A percentile compares a stretch with the other conserved stretches of the same genome.
Conservation (phyloP, 495 filamentous ascomycete genomes). For the Penicillium pancosmium region DNA sequence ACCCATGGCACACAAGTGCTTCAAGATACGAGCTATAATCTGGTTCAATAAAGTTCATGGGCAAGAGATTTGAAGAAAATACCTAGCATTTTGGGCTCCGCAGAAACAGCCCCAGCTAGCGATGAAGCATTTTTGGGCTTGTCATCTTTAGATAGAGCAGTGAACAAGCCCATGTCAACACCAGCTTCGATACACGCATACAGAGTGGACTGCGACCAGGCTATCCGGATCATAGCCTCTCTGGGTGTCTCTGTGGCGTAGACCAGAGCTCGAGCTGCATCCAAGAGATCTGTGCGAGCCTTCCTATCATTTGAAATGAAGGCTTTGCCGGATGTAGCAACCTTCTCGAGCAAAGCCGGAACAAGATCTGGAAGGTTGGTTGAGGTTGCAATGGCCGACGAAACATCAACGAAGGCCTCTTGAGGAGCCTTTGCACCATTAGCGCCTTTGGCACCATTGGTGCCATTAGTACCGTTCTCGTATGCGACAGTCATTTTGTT, state of each 20-base stretch:
- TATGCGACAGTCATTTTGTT: not conserved
- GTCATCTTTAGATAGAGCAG: constrained; percentile 33
- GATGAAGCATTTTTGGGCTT: constrained; percentile 32
- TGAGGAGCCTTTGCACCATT: not conserved
- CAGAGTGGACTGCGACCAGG: constrained; percentile 19
- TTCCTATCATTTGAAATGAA: constrained; percentile 22
- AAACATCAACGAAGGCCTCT: constrained; percentile 15
- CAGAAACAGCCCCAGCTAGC: constrained; percentile 35
- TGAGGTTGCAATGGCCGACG: constrained; percentile 20
- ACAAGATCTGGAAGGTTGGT: constrained; percentile 31
- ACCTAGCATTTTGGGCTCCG: constrained; percentile 36
- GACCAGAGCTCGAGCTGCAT: constrained; percentile 33
- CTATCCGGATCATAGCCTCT: constrained; percentile 34
- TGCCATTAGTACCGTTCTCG: not conserved
- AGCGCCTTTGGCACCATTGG: not conserved
- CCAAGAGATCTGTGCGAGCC: constrained; percentile 30
- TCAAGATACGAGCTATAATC: constrained; percentile 41
- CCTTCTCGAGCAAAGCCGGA: constrained; percentile 28
- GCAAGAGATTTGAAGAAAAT: constrained; percentile 3
- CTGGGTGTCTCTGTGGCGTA: constrained; percentile 44
- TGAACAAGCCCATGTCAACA: constrained; percentile 39
- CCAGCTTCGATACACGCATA: constrained; percentile 38
- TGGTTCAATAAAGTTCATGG: not conserved
- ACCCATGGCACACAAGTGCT: constrained; percentile 54
- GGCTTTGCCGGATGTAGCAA: constrained; percentile 23